Percentiles rank a stretch among this genome's conserved stretches.
These are phyloP conservation scores for Alternaria postmessia DNA, from an alignment of 2,329 filamentous ascomycete genomes.

Conservation along the genomic window DNA sequence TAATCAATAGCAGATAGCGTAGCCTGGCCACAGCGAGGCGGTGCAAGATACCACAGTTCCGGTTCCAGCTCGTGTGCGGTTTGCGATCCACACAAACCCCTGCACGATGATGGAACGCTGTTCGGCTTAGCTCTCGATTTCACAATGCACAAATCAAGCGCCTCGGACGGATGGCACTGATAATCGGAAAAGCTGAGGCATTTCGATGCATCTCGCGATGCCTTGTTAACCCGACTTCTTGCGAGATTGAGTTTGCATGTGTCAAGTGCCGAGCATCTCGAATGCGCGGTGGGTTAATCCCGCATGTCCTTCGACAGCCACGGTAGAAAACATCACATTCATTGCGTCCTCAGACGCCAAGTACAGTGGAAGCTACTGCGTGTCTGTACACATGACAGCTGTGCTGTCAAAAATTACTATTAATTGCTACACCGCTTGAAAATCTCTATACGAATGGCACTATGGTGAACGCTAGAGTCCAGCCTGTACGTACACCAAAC, in stretches of 20 bases:
- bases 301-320: slow-evolving; percentile 1
- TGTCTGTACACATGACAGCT: not conserved
- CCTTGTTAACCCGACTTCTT: slow-evolving; percentile 8
- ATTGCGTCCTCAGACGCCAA: not conserved
- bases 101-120: slow-evolving; percentile 22
- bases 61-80: slow-evolving; percentile 39
- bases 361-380: not conserved
- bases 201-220: slow-evolving; percentile 23
- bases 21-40: slow-evolving; percentile 27
- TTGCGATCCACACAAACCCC: slow-evolving; percentile 25
- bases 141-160: slow-evolving; percentile 23
- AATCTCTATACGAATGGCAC: not conserved
- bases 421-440: slow-evolving; percentile 1
- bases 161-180: slow-evolving; percentile 35
- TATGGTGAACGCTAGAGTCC: not conserved
- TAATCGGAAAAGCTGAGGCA: slow-evolving; percentile 35
- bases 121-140: slow-evolving; percentile 15
- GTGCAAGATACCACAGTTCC: slow-evolving; percentile 35
- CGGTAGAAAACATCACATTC: not conserved
- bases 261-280: slow-evolving; percentile 21
- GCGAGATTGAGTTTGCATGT: slow-evolving; percentile 8
- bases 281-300: slow-evolving; percentile 11
- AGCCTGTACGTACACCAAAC: slow-evolving; percentile 13
- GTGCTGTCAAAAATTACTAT: not conserved
- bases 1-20: not conserved